phyloP scores from a whole-genome alignment of 2,329 filamentous ascomycete species.

The Scytalidium sp. region DNA sequence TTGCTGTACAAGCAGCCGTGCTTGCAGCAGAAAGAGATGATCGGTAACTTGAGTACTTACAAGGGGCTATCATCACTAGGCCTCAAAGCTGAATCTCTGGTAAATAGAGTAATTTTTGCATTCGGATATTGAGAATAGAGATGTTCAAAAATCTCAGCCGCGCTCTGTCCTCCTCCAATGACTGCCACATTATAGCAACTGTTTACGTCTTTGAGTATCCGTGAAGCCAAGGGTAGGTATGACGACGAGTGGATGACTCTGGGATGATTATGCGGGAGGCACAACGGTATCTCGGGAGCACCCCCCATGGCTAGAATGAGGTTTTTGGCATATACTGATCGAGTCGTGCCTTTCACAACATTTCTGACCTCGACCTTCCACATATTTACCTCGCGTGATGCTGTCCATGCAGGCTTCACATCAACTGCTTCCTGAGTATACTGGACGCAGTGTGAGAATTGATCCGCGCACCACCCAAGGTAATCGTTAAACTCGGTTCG shows the following conservation, averaged over 20 bases:
- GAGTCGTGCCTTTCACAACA: not conserved
- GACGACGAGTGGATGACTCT: slow-evolving; percentile 83
- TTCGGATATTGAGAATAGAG: slow-evolving; percentile 78
- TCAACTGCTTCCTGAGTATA: slow-evolving; percentile 59
- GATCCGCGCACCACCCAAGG: slow-evolving; percentile 63
- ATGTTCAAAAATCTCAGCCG: slow-evolving; percentile 90
- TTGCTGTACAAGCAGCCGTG: no score
- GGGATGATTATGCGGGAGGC: slow-evolving; percentile 61
- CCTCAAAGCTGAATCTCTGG: slow-evolving; percentile 75
- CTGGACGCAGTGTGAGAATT: slow-evolving; percentile 56
- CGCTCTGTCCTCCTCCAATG: slow-evolving; percentile 83
- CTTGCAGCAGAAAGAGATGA: no score
- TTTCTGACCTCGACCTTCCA: no score
- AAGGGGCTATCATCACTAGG: slow-evolving; percentile 70
- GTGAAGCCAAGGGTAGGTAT: slow-evolving; percentile 63
- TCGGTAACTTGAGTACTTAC: no score
- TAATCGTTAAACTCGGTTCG: slow-evolving; percentile 68
- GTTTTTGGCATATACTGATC: slow-evolving; percentile 24
- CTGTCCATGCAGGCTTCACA: slow-evolving; percentile 28
- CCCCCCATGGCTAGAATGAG: slow-evolving; percentile 61
- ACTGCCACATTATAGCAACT: slow-evolving; percentile 62
- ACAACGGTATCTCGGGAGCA: slow-evolving; percentile 66
- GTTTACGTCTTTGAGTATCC: slow-evolving; percentile 45
- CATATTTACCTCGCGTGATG: not conserved
- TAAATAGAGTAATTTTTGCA: slow-evolving; percentile 70